Conservation (phyloP, 129 eudicot genomes). For the Pseudognaphalium luteoalbum region DNA sequence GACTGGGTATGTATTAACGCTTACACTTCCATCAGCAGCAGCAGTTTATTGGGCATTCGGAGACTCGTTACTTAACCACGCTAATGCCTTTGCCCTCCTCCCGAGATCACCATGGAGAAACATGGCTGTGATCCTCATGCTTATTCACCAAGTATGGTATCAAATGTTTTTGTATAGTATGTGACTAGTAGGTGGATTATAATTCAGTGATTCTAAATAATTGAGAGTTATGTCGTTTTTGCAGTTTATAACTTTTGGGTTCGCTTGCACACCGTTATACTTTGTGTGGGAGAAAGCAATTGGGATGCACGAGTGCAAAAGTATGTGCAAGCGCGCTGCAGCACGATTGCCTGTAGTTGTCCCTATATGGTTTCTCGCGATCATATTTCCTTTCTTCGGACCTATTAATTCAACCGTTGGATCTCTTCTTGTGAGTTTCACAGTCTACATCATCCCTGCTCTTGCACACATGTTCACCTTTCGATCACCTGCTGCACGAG, state of each 20-base stretch:
- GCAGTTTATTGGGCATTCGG: constrained; percentile 99
- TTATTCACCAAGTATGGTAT: constrained; percentile 81
- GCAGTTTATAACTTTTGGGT: constrained; percentile 96
- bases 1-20: constrained; percentile 72
- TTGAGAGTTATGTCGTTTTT: neutral
- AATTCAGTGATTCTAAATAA: neutral
- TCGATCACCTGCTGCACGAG: constrained; percentile 80
- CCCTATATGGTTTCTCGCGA: constrained; percentile 97
- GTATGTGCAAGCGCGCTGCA: constrained; percentile 95
- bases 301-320: constrained; percentile 95
- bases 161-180: neutral
- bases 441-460: constrained; percentile 94
- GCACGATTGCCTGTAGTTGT: constrained; percentile 93
- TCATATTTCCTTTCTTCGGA: constrained; percentile 95
- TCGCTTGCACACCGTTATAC: constrained; percentile 93
- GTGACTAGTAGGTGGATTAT: neutral
- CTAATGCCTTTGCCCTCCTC: constrained; percentile 91
- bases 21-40: constrained; percentile 87
- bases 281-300: constrained; percentile 98
- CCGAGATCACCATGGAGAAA: constrained; percentile 82
- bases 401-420: constrained; percentile 97
- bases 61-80: constrained; percentile 82
- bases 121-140: constrained; percentile 95
- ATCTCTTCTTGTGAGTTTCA: constrained; percentile 95
- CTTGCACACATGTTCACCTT: constrained; percentile 93